phyloP scores from a whole-genome alignment of 164 flowering plant species.

The Umbellularia californica region DNA sequence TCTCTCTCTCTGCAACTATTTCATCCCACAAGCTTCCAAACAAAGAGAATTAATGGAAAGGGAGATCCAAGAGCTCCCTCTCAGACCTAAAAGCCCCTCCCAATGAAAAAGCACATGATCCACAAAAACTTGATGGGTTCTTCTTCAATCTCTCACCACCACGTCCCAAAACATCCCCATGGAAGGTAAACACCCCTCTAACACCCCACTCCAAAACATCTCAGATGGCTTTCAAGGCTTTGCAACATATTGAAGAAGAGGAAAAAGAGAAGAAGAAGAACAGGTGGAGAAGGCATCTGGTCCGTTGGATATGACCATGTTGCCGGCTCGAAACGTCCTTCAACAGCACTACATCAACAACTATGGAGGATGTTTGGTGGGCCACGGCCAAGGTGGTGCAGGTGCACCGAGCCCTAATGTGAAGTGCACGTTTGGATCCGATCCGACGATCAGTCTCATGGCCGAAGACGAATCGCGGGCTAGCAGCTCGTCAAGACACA shows the following conservation, averaged over 20 bases:
- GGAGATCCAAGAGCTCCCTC: constrained; percentile 44
- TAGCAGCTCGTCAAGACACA: constrained; percentile 33
- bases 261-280: constrained; percentile 1
- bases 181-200: constrained; percentile 3
- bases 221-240: constrained; percentile 18
- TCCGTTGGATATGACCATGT: constrained; percentile 50
- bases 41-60: constrained; percentile 82
- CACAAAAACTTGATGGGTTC: constrained; percentile 13
- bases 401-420: background rate
- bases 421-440: constrained; percentile 9
- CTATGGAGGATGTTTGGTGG: constrained; percentile 20
- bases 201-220: constrained; percentile 3
- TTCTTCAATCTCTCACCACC: background rate
- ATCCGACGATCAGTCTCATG: constrained; percentile 42
- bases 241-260: background rate
- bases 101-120: constrained; percentile 15
- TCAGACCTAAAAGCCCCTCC: constrained; percentile 15
- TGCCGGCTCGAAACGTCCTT: constrained; percentile 40
- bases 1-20: constrained; percentile 39
- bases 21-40: constrained; percentile 79
- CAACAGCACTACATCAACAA: constrained; percentile 16
- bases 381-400: background rate
- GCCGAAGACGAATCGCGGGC: constrained; percentile 68
- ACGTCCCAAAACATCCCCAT: background rate
- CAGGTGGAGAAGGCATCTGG: constrained; percentile 5